A percentile compares a stretch with the other conserved stretches of the same genome.
These are phyloP conservation scores for Dioszegia crocea DNA, from an alignment of 768 basidiomycete genomes.

Conservation along the genomic window DNA sequence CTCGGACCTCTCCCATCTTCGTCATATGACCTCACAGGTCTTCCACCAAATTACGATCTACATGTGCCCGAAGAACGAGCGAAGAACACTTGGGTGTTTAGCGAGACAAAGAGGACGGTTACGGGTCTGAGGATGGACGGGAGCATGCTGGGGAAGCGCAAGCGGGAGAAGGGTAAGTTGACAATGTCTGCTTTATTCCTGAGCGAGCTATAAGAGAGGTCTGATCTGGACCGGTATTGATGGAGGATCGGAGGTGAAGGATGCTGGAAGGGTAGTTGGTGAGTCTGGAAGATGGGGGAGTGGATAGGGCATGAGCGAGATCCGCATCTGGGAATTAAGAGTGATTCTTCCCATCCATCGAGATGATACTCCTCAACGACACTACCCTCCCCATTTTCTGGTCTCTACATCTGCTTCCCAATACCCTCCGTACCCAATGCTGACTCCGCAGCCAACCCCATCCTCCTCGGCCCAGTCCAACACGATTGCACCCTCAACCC, in stretches of 20 bases:
- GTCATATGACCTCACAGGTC: conserved; percentile 36
- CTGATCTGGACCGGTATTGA: too few relatives aligned
- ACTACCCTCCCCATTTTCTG: not conserved
- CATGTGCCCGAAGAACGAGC: conserved; percentile 80
- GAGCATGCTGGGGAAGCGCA: conserved; percentile 20
- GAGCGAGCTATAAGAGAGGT: too few relatives aligned
- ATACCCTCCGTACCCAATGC: not conserved
- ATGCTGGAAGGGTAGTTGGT: too few relatives aligned
- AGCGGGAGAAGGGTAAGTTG: conserved; percentile 27
- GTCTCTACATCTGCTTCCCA: not conserved
- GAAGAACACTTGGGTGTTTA: conserved; percentile 47
- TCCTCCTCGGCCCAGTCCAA: conserved; percentile 27
- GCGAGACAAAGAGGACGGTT: conserved; percentile 29
- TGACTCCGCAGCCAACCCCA: conserved; percentile 26
- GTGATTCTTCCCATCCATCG: not conserved
- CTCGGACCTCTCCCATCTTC: not conserved
- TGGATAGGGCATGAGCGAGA: not conserved
- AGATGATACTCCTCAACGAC: not conserved
- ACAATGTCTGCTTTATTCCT: too few relatives aligned
- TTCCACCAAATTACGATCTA: conserved; percentile 71
- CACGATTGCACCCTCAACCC: conserved; percentile 40
- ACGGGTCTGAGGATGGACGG: conserved; percentile 9
- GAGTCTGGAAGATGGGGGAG: not conserved
- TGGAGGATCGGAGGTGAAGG: not conserved
- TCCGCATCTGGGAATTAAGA: not conserved